Conservation (phyloP, 2,329 filamentous ascomycete genomes). For the Phialemonium atrogriseum region DNA sequence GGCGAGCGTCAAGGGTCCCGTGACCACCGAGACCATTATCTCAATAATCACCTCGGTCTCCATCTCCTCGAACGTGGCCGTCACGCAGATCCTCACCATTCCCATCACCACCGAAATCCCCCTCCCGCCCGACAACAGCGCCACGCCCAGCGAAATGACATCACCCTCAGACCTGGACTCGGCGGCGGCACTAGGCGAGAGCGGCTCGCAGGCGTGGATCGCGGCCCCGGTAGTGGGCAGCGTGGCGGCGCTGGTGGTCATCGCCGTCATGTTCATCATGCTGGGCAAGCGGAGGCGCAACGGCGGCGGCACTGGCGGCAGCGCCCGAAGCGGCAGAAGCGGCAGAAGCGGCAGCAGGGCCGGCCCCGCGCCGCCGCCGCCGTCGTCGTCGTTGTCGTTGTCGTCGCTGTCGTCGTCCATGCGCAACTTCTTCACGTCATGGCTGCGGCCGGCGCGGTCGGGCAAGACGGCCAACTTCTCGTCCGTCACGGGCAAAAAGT, state of each 20-base stretch:
- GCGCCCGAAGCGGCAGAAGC: too few relatives aligned
- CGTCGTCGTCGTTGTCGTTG: too few relatives aligned
- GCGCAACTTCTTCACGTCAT: conserved; percentile 7
- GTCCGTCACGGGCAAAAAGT: conserved; percentile 8
- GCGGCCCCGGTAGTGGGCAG: conserved; percentile 24
- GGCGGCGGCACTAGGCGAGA: not conserved
- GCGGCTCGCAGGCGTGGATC: conserved; percentile 19
- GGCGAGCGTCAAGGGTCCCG: conserved; percentile 1
- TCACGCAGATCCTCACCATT: conserved; percentile 11
- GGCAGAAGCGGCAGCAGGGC: conserved; percentile 2
- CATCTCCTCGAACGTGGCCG: conserved; percentile 1
- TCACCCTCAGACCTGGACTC: conserved; percentile 5
- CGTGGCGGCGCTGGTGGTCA: conserved; percentile 21
- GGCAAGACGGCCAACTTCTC: conserved; percentile 14
- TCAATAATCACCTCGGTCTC: conserved; percentile 4
- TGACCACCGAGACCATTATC: conserved; percentile 1
- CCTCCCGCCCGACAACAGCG: conserved; percentile 1
- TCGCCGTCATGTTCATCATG: conserved; percentile 21
- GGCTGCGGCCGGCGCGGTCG: not conserved
- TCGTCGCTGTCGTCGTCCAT: conserved; percentile 4
- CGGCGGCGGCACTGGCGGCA: conserved; percentile 3
- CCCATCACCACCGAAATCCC: conserved; percentile 1
- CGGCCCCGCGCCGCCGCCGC: conserved; percentile 1
- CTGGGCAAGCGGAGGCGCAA: conserved; percentile 18
- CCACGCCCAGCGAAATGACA: too few relatives aligned